phyloP scores from a whole-genome alignment of 2,329 filamentous ascomycete genomes.

The Daldinia sp. region DNA sequence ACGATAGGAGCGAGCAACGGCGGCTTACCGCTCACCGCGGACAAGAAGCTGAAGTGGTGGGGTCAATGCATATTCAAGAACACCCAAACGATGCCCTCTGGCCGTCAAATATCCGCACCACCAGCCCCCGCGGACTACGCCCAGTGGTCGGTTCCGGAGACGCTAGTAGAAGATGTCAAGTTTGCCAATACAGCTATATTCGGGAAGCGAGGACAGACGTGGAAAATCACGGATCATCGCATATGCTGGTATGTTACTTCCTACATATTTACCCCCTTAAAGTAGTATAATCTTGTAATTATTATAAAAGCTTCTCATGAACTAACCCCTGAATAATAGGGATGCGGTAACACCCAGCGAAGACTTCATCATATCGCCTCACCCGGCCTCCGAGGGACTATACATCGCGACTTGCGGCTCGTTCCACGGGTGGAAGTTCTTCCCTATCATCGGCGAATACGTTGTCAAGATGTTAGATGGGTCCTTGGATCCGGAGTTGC shows the following conservation, averaged over 20 bases:
- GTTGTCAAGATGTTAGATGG: conserved; percentile 67
- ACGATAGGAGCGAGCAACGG: conserved; percentile 66
- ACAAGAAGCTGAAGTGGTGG: conserved; percentile 70
- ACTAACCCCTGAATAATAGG: conserved; percentile 56
- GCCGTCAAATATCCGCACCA: conserved; percentile 67
- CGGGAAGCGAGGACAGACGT: conserved; percentile 65
- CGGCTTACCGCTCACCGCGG: conserved; percentile 66
- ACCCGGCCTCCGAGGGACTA: conserved; percentile 63
- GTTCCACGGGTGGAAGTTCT: conserved; percentile 77
- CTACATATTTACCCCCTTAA: not conserved
- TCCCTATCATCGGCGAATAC: conserved; percentile 73
- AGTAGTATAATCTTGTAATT: not conserved
- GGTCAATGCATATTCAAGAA: conserved; percentile 71
- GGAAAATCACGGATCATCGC: conserved; percentile 71
- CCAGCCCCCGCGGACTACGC: conserved; percentile 68
- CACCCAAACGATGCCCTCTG: conserved; percentile 64
- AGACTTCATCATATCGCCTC: conserved; percentile 73
- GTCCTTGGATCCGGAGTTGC: conserved; percentile 57
- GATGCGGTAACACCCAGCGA: conserved; percentile 72
- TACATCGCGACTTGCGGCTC: conserved; percentile 74
- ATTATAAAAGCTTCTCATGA: not conserved
- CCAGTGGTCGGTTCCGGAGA: conserved; percentile 70
- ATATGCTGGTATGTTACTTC: conserved; percentile 72
- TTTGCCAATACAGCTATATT: conserved; percentile 70
- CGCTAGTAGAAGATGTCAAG: conserved; percentile 69